phyloP scores from a whole-genome alignment of 169 alveolate species.

The Plasmodium yoelii region DNA sequence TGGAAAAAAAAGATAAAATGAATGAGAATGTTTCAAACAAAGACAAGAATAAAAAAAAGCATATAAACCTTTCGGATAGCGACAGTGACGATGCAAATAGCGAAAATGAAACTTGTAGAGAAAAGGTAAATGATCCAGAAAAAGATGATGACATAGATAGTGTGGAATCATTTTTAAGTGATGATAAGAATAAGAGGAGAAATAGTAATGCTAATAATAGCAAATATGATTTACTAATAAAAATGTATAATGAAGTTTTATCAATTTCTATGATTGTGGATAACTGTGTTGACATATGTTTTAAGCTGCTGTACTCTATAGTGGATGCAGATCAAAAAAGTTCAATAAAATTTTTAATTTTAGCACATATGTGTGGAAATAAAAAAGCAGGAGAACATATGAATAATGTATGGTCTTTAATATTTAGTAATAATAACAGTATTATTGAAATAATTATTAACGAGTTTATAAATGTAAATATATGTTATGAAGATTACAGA shows the following conservation, averaged over 20 bases:
- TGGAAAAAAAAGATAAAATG: neutral
- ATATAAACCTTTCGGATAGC: conserved; percentile 63
- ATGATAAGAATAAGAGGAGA: conserved; percentile 1
- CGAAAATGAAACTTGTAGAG: neutral
- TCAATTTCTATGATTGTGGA: conserved; percentile 53
- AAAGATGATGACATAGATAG: neutral
- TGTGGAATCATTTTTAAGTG: neutral
- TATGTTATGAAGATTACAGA: conserved; percentile 52
- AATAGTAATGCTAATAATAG: neutral
- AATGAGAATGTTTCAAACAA: neutral
- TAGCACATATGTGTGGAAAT: conserved; percentile 84
- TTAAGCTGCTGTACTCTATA: conserved; percentile 77
- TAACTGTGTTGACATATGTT: conserved; percentile 66
- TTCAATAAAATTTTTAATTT: conserved; percentile 78
- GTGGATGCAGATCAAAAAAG: conserved; percentile 84
- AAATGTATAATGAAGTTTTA: conserved; percentile 70
- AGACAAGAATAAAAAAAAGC: conserved; percentile 10
- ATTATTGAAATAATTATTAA: conserved; percentile 82
- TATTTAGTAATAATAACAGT: conserved; percentile 84
- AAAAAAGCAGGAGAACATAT: conserved; percentile 77
- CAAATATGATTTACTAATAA: conserved; percentile 43
- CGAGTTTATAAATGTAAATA: conserved; percentile 79
- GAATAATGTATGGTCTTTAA: conserved; percentile 84
- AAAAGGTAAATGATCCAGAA: neutral
- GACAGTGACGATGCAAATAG: conserved; percentile 5